Conservation (phyloP, 345 rosid genomes). For the Citrus cavaleriei region DNA sequence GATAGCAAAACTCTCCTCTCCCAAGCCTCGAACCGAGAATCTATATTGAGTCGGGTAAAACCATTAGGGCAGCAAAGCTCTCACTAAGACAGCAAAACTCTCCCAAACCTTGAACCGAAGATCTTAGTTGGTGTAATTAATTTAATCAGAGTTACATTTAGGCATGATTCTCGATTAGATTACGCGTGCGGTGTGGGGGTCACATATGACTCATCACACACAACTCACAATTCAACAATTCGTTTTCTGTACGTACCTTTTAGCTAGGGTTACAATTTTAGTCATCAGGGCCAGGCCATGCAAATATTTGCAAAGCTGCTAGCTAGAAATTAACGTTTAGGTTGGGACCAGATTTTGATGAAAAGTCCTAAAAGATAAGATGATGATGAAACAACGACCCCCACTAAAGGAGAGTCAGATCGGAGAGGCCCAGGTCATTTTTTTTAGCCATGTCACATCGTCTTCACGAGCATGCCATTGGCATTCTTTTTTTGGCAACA, state of each 20-base stretch:
- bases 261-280: background rate
- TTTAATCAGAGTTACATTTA: background rate
- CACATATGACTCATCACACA: background rate
- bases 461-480: background rate
- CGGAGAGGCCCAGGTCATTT: no score
- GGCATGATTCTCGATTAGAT: background rate
- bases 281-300: background rate
- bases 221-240: background rate
- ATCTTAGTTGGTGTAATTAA: no score
- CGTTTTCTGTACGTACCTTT: background rate
- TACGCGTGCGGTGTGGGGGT: background rate
- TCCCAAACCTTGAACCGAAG: no score
- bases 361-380: background rate
- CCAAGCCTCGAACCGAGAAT: no score
- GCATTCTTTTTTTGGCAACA: background rate
- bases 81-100: no score
- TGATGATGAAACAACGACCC: background rate
- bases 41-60: accelerated
- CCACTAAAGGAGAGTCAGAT: background rate
- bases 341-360: slow-evolving; percentile 1
- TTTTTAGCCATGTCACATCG: background rate
- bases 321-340: background rate
- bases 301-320: background rate
- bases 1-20: no score
- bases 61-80: no score